Evolutionary conservation across 2,329 filamentous ascomycete species (phyloP).

Genomic region (Metarhizium rileyi): DNA sequence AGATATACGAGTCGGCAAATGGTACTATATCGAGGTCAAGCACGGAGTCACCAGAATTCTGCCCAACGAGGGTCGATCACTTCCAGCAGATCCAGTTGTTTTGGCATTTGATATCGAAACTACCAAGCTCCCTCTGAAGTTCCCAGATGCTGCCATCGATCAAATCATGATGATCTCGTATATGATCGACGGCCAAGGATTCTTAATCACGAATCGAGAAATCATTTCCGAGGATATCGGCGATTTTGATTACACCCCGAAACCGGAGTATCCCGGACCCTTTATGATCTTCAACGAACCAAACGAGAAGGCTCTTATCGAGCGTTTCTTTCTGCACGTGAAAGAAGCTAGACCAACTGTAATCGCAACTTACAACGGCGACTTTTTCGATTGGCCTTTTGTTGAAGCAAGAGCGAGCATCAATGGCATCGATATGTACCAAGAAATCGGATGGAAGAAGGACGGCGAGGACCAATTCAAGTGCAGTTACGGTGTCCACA

Average conservation of each 20-base stretch:
- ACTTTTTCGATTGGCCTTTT: constrained; percentile 99
- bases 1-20: constrained; percentile 94
- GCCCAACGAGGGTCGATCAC: constrained; percentile 77
- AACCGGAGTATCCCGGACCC: constrained; percentile 85
- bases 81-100: constrained; percentile 91
- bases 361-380: constrained; percentile 99
- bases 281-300: constrained; percentile 99
- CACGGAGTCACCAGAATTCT: constrained; percentile 78
- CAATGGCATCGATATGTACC: constrained; percentile 98
- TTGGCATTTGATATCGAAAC: constrained; percentile 99
- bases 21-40: constrained; percentile 93
- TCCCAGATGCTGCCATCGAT: constrained; percentile 87
- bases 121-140: constrained; percentile 89
- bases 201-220: constrained; percentile 94
- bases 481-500: constrained; percentile 90
- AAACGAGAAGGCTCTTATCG: constrained; percentile 77
- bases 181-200: constrained; percentile 98
- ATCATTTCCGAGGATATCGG: constrained; percentile 96
- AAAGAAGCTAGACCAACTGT: constrained; percentile 92
- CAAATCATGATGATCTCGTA: constrained; percentile 99
- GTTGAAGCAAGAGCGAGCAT: constrained; percentile 89
- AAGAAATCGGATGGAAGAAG: constrained; percentile 93
- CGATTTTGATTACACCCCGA: constrained; percentile 97
- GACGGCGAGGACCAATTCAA: constrained; percentile 95
- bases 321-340: constrained; percentile 90